Evolutionary conservation across 805 yeast genomes (phyloP), one percentile per base, ranked within the genome.

Genomic region (Pichia rugopelliculosa): DNA sequence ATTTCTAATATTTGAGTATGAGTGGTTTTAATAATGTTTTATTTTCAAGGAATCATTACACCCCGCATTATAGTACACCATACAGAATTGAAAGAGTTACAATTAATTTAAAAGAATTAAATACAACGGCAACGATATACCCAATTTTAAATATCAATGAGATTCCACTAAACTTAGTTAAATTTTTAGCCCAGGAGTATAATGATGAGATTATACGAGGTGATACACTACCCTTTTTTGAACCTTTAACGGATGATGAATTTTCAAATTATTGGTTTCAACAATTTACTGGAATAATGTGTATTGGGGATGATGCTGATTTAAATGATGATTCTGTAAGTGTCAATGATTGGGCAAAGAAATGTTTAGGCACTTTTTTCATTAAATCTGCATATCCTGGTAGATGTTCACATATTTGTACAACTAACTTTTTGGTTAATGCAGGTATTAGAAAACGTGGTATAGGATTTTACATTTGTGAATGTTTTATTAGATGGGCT

Each of bases 371-470:
- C 0, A 77, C 90, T 1, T 89, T 91, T 60, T 82, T 76, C 61
- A 74, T 91, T 51, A 84, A 84, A 54, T 93, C 97, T 2, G 85
- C 87, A 58, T 91, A 83, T 60, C 96, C 97, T 0, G 98, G 98
- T 2, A 71, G 98, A 40, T 84, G 93, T 18, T 80, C 95, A 0
- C 97, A 91, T 60, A 83, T 93, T n/a, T 89, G 95, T 57, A 86
- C 95, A 0, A 95, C 87, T 1, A 83, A 84, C 20, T 85, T 91
- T 56, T 68, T 91, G 33, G 98, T 91, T 3, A 89, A 91, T 64
- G 93, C 95, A 4, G 96, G 96, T 54, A 87, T 87, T 56, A 71
- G 99, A 57, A 89, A 91, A 23, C 87, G 85, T 61, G 96, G 97
- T 5, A 87, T 93, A 24, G 99, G 98, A 6, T 72, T 83, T 47